Base-by-base conservation (phyloP, 1,284 basidiomycete species). In the Boletus nobilissimus region DNA sequence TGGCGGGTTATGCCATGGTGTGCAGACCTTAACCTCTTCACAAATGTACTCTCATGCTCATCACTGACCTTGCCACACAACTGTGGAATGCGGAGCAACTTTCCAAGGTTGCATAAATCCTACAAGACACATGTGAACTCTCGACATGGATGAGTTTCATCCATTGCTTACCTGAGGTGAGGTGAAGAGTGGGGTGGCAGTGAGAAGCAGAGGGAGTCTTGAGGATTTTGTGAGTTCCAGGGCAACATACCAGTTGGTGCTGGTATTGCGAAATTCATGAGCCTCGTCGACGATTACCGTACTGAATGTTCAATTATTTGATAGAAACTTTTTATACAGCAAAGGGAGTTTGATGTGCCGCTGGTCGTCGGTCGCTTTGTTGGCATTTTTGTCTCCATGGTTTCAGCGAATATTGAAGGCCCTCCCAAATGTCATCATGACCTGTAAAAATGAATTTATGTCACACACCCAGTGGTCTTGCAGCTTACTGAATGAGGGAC, bases 351-450 rank as follows among this genome's bases (percentile, higher is more conserved):
- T 77, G 71, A 77, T 70, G 38, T 77, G 75, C 36, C 67, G 66
- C 7, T 73, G 77, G 1, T 77, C 75, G 8, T 77, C 70, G 5
- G 46, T 73, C 22, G 77, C 67, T 39, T 77, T 77, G 39, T 76
- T 70, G 0, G 76, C 62, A 76, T 77, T 77, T 48, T 16, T 77
- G 16, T 75, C 36, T 34, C 76, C 70, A 5, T 75, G 48, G 11
- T 16, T 5, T 76, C 70, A 51, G 16, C 66, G 29, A 6, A 77
- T 19, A 43, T 76, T 43, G 22, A 77, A 77, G 29, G 76, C 74
- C 65, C 74, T 77, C 22, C 76, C 76, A 18, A 77, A 77, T 6
- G 74, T 77, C 22, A 62, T 76, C 74, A 77, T 77, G 74, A 77
- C 70, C 76, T 77, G 60, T 48, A 51, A 9, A 70, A 54, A 32